Evolutionary conservation across 805 yeast genomes (phyloP).

Genomic region (Lachancea mirantina): DNA sequence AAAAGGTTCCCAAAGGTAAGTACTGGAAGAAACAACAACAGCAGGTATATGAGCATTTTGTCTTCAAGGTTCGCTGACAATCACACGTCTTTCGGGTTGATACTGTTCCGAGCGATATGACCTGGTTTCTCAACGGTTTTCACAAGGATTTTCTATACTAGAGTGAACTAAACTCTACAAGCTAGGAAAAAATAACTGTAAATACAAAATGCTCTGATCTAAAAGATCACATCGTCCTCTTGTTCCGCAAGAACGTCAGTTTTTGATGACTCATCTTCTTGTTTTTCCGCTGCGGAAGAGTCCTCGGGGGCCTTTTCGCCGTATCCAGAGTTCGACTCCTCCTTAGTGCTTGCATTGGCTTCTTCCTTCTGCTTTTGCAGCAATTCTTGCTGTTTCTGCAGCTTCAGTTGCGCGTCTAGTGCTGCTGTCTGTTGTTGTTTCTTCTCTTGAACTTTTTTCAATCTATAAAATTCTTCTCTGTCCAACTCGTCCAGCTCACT

Average conservation of each 20-base stretch:
- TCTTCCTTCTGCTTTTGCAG: conserved; percentile 15
- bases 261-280: conserved; percentile 11
- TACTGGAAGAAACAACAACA: too few relatives aligned
- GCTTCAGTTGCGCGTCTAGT: conserved; percentile 46
- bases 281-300: conserved; percentile 13
- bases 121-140: too few relatives aligned
- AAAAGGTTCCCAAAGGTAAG: neutral
- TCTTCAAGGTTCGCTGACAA: too few relatives aligned
- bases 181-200: neutral
- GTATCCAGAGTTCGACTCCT: conserved; percentile 15
- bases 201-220: conserved; percentile 3
- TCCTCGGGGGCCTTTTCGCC: conserved; percentile 15
- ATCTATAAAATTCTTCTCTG: conserved; percentile 94
- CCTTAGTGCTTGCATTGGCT: conserved; percentile 16
- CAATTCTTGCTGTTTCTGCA: conserved; percentile 9
- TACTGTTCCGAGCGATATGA: too few relatives aligned
- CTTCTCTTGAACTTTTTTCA: conserved; percentile 94
- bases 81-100: too few relatives aligned
- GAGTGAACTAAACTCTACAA: neutral
- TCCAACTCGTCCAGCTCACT: conserved; percentile 96
- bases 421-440: conserved; percentile 73
- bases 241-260: conserved; percentile 32
- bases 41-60: too few relatives aligned
- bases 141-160: too few relatives aligned
- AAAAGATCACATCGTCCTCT: conserved; percentile 43